These are phyloP conservation scores for Xylaria scruposa DNA, from an alignment of 495 filamentous ascomycete genomes.

Conservation along the genomic window DNA sequence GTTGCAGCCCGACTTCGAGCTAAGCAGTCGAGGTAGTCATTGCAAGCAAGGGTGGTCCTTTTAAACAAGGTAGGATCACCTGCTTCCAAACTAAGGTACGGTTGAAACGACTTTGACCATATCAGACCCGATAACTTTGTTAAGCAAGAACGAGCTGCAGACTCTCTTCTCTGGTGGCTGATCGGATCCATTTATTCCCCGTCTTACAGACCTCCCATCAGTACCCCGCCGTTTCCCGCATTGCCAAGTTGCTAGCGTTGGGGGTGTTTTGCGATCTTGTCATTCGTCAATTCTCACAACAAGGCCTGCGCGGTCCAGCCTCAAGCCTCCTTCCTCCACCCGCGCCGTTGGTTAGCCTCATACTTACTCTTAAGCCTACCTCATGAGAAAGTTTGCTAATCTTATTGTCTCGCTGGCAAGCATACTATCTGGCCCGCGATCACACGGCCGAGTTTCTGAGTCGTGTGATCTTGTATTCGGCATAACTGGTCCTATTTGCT, in stretches of 20 bases:
- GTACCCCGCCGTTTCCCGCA: conserved; percentile 24
- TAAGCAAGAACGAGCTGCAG: neutral
- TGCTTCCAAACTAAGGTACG: neutral
- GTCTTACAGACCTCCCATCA: conserved; percentile 16
- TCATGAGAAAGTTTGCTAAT: conserved; percentile 6
- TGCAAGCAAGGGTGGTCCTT: conserved; percentile 3
- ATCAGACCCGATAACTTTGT: neutral
- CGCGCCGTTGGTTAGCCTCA: conserved; percentile 22
- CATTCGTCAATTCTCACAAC: conserved; percentile 27
- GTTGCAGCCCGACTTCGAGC: conserved; percentile 5
- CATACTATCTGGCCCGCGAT: conserved; percentile 1
- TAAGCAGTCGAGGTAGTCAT: neutral
- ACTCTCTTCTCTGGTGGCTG: conserved; percentile 10
- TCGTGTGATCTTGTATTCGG: conserved; percentile 22
- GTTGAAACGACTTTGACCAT: conserved; percentile 3
- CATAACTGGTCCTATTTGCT: conserved; percentile 15
- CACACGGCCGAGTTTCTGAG: conserved; percentile 19
- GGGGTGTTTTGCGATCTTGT: conserved; percentile 11
- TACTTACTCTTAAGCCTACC: conserved; percentile 9
- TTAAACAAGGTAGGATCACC: conserved; percentile 1
- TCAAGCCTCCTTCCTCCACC: conserved; percentile 11
- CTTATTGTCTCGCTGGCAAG: conserved; percentile 14
- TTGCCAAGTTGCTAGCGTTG: conserved; percentile 25
- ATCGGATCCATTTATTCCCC: conserved; percentile 27
- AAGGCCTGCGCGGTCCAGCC: conserved; percentile 13